Base-by-base conservation (phyloP, 352 stramenopile species). In the Phytophthora pluvialis region DNA sequence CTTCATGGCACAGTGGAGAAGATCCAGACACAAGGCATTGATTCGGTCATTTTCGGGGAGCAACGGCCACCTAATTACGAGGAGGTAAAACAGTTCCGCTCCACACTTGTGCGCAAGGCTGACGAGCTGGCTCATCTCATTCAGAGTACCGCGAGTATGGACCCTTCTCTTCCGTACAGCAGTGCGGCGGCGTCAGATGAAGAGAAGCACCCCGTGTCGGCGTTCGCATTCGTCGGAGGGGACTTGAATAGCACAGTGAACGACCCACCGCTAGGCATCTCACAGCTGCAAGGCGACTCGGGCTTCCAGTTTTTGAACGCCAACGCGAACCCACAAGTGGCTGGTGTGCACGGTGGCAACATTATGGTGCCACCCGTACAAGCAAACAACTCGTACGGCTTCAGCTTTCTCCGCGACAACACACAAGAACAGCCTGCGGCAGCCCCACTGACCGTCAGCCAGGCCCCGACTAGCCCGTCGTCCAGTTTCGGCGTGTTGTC, bases 11-110 rank as follows among this genome's bases (percentile, higher is more conserved):
- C 72, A 16, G 76, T 93, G 47, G 85, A 93, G 63, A 87, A 87
- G 45, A 91, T 93, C 40, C 80, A 91, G 69, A 93, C 85, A 10
- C 76, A 92, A 60, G 83, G 83, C 42, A 91, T 93, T 28, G 85
- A 93, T 47, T 72, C 83, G 2, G 83, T 93, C n/a, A 93, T 93
- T 64, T 74, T 93, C 7, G 85, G 83, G 1, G 75, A 84, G 6
- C 81, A 81, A 33, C 81, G 75, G 6, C 83, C 85, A 12, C 26
- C 77, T 21, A 91, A 93, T 58, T 85, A 80, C 31, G 85, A 92
- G 21, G 80, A 89, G 44, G 77, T 93, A 15, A 86, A 87, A 40
- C 75, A 83, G 45, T 78, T 90, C 40, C 75, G 85, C n/a, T 91
- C 77, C 36, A 80, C 80, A 26, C 71, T 93, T 3, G 85, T 93